phyloP scores from a whole-genome alignment of 306 rosid genomes.

The Delonix regia region DNA sequence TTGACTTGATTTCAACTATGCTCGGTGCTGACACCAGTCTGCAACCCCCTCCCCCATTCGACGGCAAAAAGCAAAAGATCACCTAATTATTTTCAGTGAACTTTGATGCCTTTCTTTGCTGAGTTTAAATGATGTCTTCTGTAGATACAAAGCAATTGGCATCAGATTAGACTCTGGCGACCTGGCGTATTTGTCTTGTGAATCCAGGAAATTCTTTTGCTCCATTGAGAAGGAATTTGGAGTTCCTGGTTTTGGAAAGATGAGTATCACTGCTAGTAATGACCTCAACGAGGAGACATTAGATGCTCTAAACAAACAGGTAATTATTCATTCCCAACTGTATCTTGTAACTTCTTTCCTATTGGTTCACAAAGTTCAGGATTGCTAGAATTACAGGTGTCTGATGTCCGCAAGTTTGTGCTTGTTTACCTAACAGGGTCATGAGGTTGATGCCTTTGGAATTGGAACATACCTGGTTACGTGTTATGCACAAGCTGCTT shows the following conservation, averaged over 20 bases:
- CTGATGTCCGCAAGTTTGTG: not conserved
- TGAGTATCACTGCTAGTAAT: conserved; percentile 85
- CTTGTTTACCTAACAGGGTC: conserved; percentile 65
- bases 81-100: conserved; percentile 22
- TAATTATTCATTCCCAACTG: conserved; percentile 34
- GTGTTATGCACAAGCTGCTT: conserved; percentile 96
- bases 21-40: not conserved
- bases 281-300: conserved; percentile 98
- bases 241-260: conserved; percentile 75
- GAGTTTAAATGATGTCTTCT: conserved; percentile 39
- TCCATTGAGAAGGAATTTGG: conserved; percentile 79
- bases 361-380: conserved; percentile 34
- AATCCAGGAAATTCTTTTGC: conserved; percentile 75
- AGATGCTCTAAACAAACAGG: conserved; percentile 99
- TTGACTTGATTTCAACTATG: conserved; percentile 27
- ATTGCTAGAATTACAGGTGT: not conserved
- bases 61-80: not conserved
- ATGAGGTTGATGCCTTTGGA: conserved; percentile 96
- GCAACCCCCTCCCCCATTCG: not conserved
- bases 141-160: conserved; percentile 88
- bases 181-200: conserved; percentile 87
- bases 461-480: conserved; percentile 97
- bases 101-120: conserved; percentile 27
- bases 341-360: conserved; percentile 15
- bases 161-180: conserved; percentile 99